A percentile compares a stretch with the other conserved stretches of the same genome.
phyloP scores from a whole-genome alignment of 257 asterid species.

The Capsicum chinense region DNA sequence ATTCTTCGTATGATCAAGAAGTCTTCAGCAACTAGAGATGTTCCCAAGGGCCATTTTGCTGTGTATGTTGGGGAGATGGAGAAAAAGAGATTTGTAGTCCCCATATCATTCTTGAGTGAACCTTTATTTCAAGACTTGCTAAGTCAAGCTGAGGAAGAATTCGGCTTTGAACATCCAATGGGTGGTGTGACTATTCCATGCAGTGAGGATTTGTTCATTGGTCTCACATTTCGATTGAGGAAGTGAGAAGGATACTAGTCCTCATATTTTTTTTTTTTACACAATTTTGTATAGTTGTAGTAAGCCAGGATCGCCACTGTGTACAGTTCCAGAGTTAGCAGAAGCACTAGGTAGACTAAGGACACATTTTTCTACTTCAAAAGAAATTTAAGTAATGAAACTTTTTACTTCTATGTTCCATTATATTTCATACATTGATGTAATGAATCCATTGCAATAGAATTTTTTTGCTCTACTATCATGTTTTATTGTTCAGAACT shows the following conservation, averaged over 20 bases:
- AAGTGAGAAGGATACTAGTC: not conserved
- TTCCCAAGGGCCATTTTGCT: conserved; percentile 62
- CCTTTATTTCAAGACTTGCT: conserved; percentile 50
- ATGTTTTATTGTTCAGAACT: not conserved
- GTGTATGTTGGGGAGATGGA: conserved; percentile 60
- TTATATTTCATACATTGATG: not conserved
- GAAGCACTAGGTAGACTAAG: not conserved
- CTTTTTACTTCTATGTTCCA: not conserved
- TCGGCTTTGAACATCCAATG: conserved; percentile 57
- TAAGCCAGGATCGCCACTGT: not conserved
- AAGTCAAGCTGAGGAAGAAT: conserved; percentile 46
- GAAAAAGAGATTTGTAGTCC: conserved; percentile 46
- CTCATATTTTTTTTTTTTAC: not conserved
- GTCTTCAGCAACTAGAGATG: conserved; percentile 24
- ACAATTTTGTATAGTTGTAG: not conserved
- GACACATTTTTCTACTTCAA: not conserved
- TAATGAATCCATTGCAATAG: not conserved
- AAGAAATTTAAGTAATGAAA: not conserved
- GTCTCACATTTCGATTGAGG: conserved; percentile 41
- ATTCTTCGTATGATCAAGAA: conserved; percentile 15
- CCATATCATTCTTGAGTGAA: conserved; percentile 43
- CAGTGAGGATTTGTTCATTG: conserved; percentile 41
- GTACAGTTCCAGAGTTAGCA: not conserved
- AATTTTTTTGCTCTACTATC: not conserved
- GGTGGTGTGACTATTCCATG: conserved; percentile 65